Percentiles rank a stretch among this genome's conserved stretches.
phyloP scores from a whole-genome alignment of 257 asterid genomes.

The Solanum bulbocastanum region DNA sequence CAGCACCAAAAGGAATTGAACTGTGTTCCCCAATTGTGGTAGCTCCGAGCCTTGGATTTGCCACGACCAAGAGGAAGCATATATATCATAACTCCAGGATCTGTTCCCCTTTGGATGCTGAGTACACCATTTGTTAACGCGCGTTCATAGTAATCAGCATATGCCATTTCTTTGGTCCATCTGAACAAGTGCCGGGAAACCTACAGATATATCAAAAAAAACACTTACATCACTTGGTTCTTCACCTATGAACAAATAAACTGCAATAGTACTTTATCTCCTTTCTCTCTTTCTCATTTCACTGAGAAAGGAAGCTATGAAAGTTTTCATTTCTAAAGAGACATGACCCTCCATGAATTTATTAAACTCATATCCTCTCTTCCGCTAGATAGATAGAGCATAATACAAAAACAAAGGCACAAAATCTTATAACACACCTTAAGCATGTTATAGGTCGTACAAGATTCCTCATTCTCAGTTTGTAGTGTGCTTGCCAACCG shows the following conservation, averaged over 20 bases:
- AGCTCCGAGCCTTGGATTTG: slow-evolving; percentile 67
- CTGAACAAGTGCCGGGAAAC: slow-evolving; percentile 78
- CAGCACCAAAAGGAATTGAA: slow-evolving; percentile 87
- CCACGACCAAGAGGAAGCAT: slow-evolving; percentile 80
- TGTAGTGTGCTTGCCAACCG: slow-evolving; percentile 49
- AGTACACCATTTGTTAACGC: slow-evolving; percentile 85
- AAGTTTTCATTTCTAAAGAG: neutral
- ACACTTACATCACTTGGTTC: neutral
- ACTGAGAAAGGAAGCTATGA: neutral
- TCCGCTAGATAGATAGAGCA: neutral
- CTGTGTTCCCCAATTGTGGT: slow-evolving; percentile 77
- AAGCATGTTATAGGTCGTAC: slow-evolving; percentile 92
- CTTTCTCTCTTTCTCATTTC: neutral
- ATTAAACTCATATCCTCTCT: neutral
- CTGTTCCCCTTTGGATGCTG: slow-evolving; percentile 79
- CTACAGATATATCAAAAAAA: slow-evolving; percentile 18
- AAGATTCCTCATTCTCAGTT: slow-evolving; percentile 77
- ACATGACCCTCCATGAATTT: neutral
- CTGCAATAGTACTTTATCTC: neutral
- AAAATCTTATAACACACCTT: slow-evolving; percentile 36
- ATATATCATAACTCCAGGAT: slow-evolving; percentile 87
- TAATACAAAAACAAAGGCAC: neutral
- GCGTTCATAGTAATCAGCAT: slow-evolving; percentile 87
- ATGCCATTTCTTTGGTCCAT: slow-evolving; percentile 85
- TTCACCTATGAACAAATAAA: neutral